These are phyloP conservation scores for Ajuga reptans DNA, from an alignment of 305 asterid genomes.

Conservation along the genomic window DNA sequence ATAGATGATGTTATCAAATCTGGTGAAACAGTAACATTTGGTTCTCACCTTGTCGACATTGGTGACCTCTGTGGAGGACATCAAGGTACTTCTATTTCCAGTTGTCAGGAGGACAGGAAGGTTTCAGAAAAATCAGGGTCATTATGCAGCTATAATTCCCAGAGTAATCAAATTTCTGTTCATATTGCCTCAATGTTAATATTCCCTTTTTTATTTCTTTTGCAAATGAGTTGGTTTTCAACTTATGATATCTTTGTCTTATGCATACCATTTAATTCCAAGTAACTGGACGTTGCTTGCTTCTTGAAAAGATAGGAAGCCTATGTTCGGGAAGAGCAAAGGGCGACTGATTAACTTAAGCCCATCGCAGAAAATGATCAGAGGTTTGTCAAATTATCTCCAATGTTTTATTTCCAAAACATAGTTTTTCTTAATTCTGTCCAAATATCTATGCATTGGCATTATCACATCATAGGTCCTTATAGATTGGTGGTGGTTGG, in stretches of 20 bases:
- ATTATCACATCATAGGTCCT: not conserved
- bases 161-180: constrained; percentile 28
- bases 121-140: constrained; percentile 26
- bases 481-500: constrained; percentile 13
- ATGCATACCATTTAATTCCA: constrained; percentile 13
- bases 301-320: constrained; percentile 40
- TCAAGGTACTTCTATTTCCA: constrained; percentile 30
- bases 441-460: not conserved
- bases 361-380: constrained; percentile 68
- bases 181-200: constrained; percentile 20
- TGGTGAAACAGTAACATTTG: constrained; percentile 60
- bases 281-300: constrained; percentile 17
- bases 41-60: constrained; percentile 66
- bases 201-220: constrained; percentile 11
- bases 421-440: not conserved
- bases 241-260: constrained; percentile 11
- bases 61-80: constrained; percentile 55
- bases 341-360: constrained; percentile 40
- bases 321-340: constrained; percentile 36
- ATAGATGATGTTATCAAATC: constrained; percentile 48
- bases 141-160: constrained; percentile 26
- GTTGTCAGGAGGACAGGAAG: constrained; percentile 26
- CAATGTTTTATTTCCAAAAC: constrained; percentile 2
- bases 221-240: not conserved
- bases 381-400: constrained; percentile 44